Evolutionary conservation across 805 yeast species (phyloP), one percentile per base, ranked within the genome.

Genomic region (Cyberlindnera euphorbiae): DNA sequence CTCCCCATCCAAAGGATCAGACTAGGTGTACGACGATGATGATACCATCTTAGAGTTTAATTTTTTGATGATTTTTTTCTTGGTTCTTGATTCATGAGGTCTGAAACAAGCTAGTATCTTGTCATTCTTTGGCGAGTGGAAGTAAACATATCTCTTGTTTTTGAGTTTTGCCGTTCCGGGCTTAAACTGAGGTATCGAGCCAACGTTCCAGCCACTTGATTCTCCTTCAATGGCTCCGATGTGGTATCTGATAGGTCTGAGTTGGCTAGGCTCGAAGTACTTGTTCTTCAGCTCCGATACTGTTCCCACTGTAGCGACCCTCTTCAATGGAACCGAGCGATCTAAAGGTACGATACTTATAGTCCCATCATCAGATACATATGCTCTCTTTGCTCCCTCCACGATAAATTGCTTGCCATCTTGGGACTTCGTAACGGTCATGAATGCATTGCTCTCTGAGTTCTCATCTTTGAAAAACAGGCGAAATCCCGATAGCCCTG

Each of bases 151-250:
- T 33, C 59, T 47, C 18, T 62, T 60, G 33, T 55, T 51, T 21
- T 41, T 46, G 37, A 41, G 27, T 30, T 39, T 48, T 4, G 46
- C 26, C 2, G 39, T 24, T 5, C 38, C 26, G 1, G 43, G 23
- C 39, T 66, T 58, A 7, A 63, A 60, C 32, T 67, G 51, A 4
- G 76, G 73, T 5, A 70, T 64, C 3, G 75, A 64, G 1, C 79
- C 78, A 34, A 70, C 46, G 31, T 55, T 50, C 68, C 68, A 67
- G 22, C 32, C 10, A 10, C 25, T 36, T 39, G 22, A 6, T 7
- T 26, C 15, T 3, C 15, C 14, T 4, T 27, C 39, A 32, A 43
- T 56, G 39, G 43, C 59, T 62, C 19, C 36, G 8, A 59, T 32
- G 26, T 56, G 62, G 45, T 62, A 69, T n/a, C 57, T 31, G 13